A percentile compares a stretch with the other conserved stretches of the same genome.
These are phyloP conservation scores for Ophiostoma fasciatum DNA, from an alignment of 2,329 filamentous ascomycete genomes.

Conservation along the genomic window DNA sequence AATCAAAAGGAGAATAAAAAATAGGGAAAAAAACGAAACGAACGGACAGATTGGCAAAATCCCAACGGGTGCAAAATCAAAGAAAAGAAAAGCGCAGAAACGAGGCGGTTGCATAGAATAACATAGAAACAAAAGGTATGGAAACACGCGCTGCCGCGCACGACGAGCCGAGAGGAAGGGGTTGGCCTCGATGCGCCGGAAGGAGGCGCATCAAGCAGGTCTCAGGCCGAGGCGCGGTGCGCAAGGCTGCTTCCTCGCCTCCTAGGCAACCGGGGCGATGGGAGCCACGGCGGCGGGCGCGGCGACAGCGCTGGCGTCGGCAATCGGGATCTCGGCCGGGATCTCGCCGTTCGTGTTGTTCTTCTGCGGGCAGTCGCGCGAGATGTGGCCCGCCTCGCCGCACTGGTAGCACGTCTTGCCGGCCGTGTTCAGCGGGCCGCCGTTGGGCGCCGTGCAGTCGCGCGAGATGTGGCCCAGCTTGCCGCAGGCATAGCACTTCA, in stretches of 20 bases:
- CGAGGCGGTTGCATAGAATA: not conserved
- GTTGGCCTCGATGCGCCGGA: too few relatives aligned
- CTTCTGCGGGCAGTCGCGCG: conserved; percentile 80
- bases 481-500: conserved; percentile 97
- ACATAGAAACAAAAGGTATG: not conserved
- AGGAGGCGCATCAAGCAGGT: too few relatives aligned
- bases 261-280: conserved; percentile 25
- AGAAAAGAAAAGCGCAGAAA: not conserved
- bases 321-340: conserved; percentile 27
- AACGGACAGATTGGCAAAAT: not conserved
- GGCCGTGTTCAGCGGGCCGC: conserved; percentile 84
- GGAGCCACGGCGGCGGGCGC: conserved; percentile 25
- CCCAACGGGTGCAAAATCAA: conserved; percentile 2
- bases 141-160: too few relatives aligned
- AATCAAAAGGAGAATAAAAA: not conserved
- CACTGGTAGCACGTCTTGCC: conserved; percentile 99
- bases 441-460: conserved; percentile 94
- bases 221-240: too few relatives aligned
- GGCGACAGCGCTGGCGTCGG: conserved; percentile 23
- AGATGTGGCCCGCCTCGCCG: conserved; percentile 90
- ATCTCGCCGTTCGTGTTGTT: conserved; percentile 33
- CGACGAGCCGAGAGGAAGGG: too few relatives aligned
- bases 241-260: too few relatives aligned
- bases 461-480: conserved; percentile 86
- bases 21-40: not conserved